Percentiles rank a stretch among this genome's conserved stretches.
These are phyloP conservation scores for Solanum pennellii DNA, from an alignment of 257 asterid species.

Conservation along the genomic window DNA sequence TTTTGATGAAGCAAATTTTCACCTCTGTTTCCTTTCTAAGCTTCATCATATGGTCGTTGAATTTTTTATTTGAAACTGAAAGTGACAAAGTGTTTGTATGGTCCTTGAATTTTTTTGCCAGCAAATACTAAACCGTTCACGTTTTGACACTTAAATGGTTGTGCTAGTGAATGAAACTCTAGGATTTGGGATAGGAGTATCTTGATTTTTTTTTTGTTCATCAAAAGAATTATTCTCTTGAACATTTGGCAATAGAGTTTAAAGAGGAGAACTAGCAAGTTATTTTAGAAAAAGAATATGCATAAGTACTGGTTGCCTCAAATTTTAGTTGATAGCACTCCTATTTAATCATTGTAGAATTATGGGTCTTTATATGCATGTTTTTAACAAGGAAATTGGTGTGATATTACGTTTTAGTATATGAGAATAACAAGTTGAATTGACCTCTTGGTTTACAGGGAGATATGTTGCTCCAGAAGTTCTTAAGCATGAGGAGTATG, in stretches of 20 bases:
- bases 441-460: slow-evolving; percentile 28
- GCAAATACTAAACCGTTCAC: background rate
- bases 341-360: background rate
- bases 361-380: background rate
- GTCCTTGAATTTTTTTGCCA: background rate
- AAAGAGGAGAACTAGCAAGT: background rate
- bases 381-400: background rate
- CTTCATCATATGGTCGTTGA: background rate
- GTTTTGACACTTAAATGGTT: background rate
- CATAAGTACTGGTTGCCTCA: background rate
- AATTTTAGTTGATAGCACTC: background rate
- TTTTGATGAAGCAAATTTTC: background rate
- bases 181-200: background rate
- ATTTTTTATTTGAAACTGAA: background rate
- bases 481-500: slow-evolving; percentile 69
- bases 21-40: background rate
- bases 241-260: background rate
- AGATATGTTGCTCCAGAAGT: slow-evolving; percentile 89
- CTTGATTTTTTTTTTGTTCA: background rate
- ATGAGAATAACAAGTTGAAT: background rate
- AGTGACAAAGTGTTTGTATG: background rate
- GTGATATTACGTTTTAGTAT: background rate
- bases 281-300: background rate
- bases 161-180: background rate
- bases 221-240: background rate